A percentile compares a stretch with the other conserved stretches of the same genome.
phyloP scores from a whole-genome alignment of 2,329 filamentous ascomycete genomes.

The Arthrinium puccinioides region DNA sequence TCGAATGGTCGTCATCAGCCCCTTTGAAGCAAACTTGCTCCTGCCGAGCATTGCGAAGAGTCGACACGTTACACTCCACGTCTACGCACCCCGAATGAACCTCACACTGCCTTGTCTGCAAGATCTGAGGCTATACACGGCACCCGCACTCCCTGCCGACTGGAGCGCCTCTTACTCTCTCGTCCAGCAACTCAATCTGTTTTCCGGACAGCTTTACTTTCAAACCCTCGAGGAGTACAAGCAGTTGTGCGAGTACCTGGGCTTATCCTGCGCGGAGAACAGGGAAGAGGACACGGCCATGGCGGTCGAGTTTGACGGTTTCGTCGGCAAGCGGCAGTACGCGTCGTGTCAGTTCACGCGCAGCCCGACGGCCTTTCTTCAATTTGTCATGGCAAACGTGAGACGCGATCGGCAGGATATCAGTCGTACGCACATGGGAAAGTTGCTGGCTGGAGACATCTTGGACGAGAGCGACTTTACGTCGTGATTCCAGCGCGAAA shows the following conservation, averaged over 20 bases:
- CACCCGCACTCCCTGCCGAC: slow-evolving; percentile 5
- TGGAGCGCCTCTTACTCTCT: slow-evolving; percentile 7
- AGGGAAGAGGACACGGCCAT: slow-evolving; percentile 5
- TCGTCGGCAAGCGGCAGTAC: slow-evolving; percentile 13
- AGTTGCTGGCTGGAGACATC: slow-evolving; percentile 5
- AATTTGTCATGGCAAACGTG: slow-evolving; percentile 4
- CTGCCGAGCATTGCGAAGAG: slow-evolving; percentile 7
- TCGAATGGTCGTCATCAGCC: slow-evolving; percentile 14
- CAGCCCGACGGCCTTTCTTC: slow-evolving; percentile 7
- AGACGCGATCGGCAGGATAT: slow-evolving; percentile 7
- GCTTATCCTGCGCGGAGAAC: slow-evolving; percentile 28
- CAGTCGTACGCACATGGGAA: slow-evolving; percentile 7
- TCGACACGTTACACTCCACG: slow-evolving; percentile 9
- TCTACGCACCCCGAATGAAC: slow-evolving; percentile 12
- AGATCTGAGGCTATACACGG: slow-evolving; percentile 11
- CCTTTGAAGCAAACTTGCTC: slow-evolving; percentile 15
- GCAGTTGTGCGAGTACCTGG: slow-evolving; percentile 41
- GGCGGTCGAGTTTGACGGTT: slow-evolving; percentile 25
- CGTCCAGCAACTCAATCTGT: slow-evolving; percentile 50
- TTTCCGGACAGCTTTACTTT: slow-evolving; percentile 62
- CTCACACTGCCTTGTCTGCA: slow-evolving; percentile 8
- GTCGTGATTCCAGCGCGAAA: no score
- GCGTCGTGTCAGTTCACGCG: slow-evolving; percentile 16
- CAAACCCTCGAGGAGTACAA: slow-evolving; percentile 45
- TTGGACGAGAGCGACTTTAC: slow-evolving; percentile 6